phyloP scores from a whole-genome alignment of 1,284 basidiomycete genomes.

The Xanthoconium separans region DNA sequence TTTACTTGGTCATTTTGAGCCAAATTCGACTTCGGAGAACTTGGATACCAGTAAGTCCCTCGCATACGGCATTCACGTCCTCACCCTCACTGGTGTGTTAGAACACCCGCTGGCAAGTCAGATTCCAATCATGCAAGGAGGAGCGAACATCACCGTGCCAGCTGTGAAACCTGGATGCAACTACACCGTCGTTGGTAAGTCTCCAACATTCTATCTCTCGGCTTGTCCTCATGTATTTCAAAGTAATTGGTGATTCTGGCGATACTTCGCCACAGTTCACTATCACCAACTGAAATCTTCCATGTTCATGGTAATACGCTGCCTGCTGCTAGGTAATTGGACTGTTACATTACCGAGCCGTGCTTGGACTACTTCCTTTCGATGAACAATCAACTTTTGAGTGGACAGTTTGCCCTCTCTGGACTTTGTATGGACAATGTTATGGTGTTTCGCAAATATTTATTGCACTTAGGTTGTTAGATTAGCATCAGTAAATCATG shows the following conservation, averaged over 20 bases:
- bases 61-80: not conserved
- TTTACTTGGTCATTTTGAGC: constrained; percentile 36
- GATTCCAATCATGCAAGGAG: constrained; percentile 40
- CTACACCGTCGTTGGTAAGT: constrained; percentile 41
- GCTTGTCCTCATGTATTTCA: constrained; percentile 4
- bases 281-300: constrained; percentile 2
- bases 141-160: constrained; percentile 37
- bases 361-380: constrained; percentile 8
- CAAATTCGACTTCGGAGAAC: constrained; percentile 36
- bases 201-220: not conserved
- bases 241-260: constrained; percentile 30
- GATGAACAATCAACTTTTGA: not conserved
- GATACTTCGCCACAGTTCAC: constrained; percentile 15
- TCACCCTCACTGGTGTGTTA: constrained; percentile 20
- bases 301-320: not conserved
- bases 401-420: not conserved
- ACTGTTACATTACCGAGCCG: not conserved
- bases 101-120: constrained; percentile 42
- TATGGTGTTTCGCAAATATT: not conserved
- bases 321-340: not conserved
- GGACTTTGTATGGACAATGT: constrained; percentile 17
- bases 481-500: not conserved
- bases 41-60: constrained; percentile 39
- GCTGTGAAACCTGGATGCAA: constrained; percentile 19
- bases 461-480: not conserved